phyloP scores from a whole-genome alignment of 2,329 filamentous ascomycete species.

The Chaetomiaceae sp. region DNA sequence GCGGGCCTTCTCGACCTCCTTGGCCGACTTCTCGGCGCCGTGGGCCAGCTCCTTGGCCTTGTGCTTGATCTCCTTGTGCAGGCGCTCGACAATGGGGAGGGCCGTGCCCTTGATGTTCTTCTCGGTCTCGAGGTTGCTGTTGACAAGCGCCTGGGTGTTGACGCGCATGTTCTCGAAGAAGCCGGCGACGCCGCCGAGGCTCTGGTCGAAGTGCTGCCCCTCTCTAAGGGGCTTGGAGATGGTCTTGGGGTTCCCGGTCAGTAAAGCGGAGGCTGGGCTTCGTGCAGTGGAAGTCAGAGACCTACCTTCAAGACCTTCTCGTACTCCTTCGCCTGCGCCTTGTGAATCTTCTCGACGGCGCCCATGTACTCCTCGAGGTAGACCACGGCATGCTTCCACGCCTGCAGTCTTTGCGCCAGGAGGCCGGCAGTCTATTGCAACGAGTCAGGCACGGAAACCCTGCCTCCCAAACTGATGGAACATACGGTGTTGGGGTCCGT shows the following conservation, averaged over 20 bases:
- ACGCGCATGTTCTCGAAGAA: slow-evolving; percentile 91
- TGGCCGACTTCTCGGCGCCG: slow-evolving; percentile 78
- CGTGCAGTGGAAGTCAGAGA: not conserved
- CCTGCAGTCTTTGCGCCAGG: slow-evolving; percentile 80
- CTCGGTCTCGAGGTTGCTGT: slow-evolving; percentile 85
- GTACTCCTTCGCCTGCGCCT: slow-evolving; percentile 84
- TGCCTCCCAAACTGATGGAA: not conserved
- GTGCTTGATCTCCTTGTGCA: slow-evolving; percentile 95
- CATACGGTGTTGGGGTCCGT: slow-evolving; percentile 54
- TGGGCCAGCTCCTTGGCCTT: slow-evolving; percentile 84
- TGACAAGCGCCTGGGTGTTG: slow-evolving; percentile 88
- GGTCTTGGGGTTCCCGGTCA: slow-evolving; percentile 46
- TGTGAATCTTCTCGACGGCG: slow-evolving; percentile 81
- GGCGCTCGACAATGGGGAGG: slow-evolving; percentile 79
- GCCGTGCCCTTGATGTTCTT: slow-evolving; percentile 84
- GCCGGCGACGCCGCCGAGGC: slow-evolving; percentile 77
- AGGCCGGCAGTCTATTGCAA: slow-evolving; percentile 66
- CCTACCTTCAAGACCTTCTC: slow-evolving; percentile 83
- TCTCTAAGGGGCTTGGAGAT: slow-evolving; percentile 82
- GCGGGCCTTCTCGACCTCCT: slow-evolving; percentile 87
- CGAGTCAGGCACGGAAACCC: not conserved
- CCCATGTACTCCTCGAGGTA: slow-evolving; percentile 88
- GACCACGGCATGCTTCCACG: slow-evolving; percentile 91
- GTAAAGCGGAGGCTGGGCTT: too few relatives aligned
- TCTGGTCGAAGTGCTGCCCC: slow-evolving; percentile 89